Evolutionary conservation across 192 early-diverging fungal genomes (phyloP), one percentile per base, ranked within the genome.

Genomic region (Dissophora ornata): DNA sequence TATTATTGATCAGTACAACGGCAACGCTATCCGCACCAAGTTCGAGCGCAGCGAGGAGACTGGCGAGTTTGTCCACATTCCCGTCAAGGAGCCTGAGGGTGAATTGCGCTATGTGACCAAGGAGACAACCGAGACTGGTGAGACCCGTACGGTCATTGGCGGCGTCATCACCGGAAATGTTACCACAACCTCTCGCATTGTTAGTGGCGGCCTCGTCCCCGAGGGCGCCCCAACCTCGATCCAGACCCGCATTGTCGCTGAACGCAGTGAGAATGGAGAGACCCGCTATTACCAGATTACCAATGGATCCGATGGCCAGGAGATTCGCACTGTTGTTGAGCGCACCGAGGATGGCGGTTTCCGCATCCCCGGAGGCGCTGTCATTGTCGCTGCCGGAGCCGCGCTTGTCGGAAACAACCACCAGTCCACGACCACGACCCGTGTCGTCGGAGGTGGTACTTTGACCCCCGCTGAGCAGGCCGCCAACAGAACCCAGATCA

Each of bases 81-180:
- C 73, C 36, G 73, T 77, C 52, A 77, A 77, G 64, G 73, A 77
- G 46, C 71, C 71, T 40, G 71, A 77, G 71, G 71, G 71, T 67
- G 71, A 77, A 36, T 36, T 77, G 45, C 71, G 71, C 53, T 77
- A 77, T 62, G 71, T 77, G 2, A 77, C 38, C 13, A 63, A 77
- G 36, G 71, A 77, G 63, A 50, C 44, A 25, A 67, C 71, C 44
- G 71, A 77, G 52, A 33, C 71, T 32, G 71, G 71, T 33, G 71
- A 77, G 58, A 67, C 67, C 49, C 71, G 64, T 46, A 77, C 67
- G 73, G 73, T 77, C 30, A 62, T 77, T 51, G 73, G 73, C 36
- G 53, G 48, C 42, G 62, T 77, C 28, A 77, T 77, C 30, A 77
- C 73, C 36, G 73, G 73, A 61, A 77, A 77, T 41, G 73, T 77